Evolutionary conservation across 2,329 filamentous ascomycete genomes (phyloP), one percentile per base, ranked within the genome.

Genomic region (Calonectria hawksworthii): DNA sequence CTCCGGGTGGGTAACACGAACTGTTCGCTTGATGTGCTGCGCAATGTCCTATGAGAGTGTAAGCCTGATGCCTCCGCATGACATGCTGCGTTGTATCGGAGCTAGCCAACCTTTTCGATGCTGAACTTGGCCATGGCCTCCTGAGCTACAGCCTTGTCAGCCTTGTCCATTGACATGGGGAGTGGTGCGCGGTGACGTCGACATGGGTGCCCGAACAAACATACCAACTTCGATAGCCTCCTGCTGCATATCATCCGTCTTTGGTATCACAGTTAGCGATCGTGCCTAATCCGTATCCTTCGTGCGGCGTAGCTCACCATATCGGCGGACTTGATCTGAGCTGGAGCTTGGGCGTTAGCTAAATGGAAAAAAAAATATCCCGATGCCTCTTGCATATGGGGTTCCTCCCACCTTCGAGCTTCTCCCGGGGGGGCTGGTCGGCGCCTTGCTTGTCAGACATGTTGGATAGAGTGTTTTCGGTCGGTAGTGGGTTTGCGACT

Each of bases 191-290:
- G 68, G 69, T 68, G 56, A 47, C 65, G 32, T 63, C 54, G 56
- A 51, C 68, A 50, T 41, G 21, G 38, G 34, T 74, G 68, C 52
- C 67, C 66, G 34, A 23, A 36, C 80, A 44, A 78, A 89, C 96
- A 80, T 93, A 98, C 96, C 96, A 84, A 98, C 94, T 92, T 98
- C 95, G 83, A 99, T 95, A 61, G 94, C 95, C 87, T 99, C 96
- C 82, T 95, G 92, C 84, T 98, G 96, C 97, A 99, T 98, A 82
- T 98, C 96, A 74, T 99, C 96, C 82, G 94, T 96, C 97, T 99
- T 84, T 56, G 32, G 36, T 79, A 63, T 73, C 56, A 65, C 52
- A 34, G 80, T 87, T 78, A 86, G 85, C 77, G 52, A 68, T 74
- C 68, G 71, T 73, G 68, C 74, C 61, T 63, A 56, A 47, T 50